Conservation (phyloP, 2,329 filamentous ascomycete genomes). For the Didymella segeticola region DNA sequence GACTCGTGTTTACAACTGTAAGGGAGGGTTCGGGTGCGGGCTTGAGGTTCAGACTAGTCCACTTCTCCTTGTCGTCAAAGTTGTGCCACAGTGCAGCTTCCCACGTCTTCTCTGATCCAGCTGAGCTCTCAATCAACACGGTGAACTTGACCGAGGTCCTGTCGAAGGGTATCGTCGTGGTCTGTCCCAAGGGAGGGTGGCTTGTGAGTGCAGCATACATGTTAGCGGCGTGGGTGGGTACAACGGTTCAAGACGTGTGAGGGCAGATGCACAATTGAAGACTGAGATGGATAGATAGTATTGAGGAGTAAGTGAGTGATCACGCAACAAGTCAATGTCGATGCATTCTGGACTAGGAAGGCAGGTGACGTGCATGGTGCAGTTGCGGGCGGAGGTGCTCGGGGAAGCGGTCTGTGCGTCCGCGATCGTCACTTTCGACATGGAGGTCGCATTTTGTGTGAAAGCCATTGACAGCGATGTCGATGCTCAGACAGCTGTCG, state of each 20-base stretch:
- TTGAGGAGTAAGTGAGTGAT: constrained; percentile 1
- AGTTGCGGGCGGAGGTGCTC: constrained; percentile 31
- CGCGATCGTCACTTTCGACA: constrained; percentile 7
- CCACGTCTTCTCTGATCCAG: constrained; percentile 65
- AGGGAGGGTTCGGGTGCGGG: constrained; percentile 36
- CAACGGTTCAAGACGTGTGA: background rate
- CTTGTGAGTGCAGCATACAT: constrained; percentile 64
- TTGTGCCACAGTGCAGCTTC: constrained; percentile 80
- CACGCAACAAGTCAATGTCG: constrained; percentile 5
- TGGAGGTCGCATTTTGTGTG: constrained; percentile 11
- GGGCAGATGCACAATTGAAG: background rate
- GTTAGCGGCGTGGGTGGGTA: constrained; percentile 3
- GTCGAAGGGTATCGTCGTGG: constrained; percentile 64
- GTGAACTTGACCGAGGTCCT: constrained; percentile 62
- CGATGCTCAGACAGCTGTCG: constrained; percentile 37
- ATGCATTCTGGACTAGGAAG: constrained; percentile 20
- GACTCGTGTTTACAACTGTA: constrained; percentile 28
- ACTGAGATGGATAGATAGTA: background rate
- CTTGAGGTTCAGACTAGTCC: constrained; percentile 64
- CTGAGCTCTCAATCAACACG: constrained; percentile 72
- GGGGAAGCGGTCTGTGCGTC: constrained; percentile 24
- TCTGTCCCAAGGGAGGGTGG: constrained; percentile 77
- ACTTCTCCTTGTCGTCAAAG: constrained; percentile 62
- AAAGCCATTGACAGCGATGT: constrained; percentile 38
- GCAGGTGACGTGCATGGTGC: constrained; percentile 27